A percentile compares a stretch with the other conserved stretches of the same genome.
phyloP scores from a whole-genome alignment of 2,329 filamentous ascomycete genomes.

The Trichothecium sympodiale region DNA sequence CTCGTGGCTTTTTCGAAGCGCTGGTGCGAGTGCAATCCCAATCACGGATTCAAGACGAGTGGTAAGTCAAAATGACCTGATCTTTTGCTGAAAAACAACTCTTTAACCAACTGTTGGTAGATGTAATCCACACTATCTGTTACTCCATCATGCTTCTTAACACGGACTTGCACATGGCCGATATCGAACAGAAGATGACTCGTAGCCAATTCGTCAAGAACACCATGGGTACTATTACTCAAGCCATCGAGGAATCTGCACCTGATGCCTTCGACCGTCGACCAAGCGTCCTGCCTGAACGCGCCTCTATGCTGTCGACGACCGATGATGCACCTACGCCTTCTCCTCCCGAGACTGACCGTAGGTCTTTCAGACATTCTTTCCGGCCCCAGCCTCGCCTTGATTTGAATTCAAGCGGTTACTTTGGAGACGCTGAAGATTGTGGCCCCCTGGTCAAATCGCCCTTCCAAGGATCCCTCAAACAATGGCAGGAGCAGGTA shows the following conservation, averaged over 20 bases:
- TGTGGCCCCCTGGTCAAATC: slow-evolving; percentile 69
- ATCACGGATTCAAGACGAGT: slow-evolving; percentile 81
- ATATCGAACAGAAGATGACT: slow-evolving; percentile 96
- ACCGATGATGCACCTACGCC: slow-evolving; percentile 17
- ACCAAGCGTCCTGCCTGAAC: slow-evolving; percentile 42
- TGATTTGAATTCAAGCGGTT: slow-evolving; percentile 27
- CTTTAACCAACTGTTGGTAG: slow-evolving; percentile 35
- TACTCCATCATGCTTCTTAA: slow-evolving; percentile 94
- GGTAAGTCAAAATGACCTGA: slow-evolving; percentile 46
- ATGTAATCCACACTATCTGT: slow-evolving; percentile 93
- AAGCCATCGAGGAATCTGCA: slow-evolving; percentile 62
- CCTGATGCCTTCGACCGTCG: slow-evolving; percentile 54
- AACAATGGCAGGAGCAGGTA: slow-evolving; percentile 79
- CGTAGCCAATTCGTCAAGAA: slow-evolving; percentile 91
- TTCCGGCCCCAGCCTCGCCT: slow-evolving; percentile 39
- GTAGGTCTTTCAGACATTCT: slow-evolving; percentile 31
- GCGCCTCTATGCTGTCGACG: slow-evolving; percentile 15
- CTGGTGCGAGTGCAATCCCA: slow-evolving; percentile 89
- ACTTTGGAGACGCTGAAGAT: slow-evolving; percentile 32
- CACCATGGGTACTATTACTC: slow-evolving; percentile 79
- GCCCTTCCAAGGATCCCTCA: slow-evolving; percentile 63
- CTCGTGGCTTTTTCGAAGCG: slow-evolving; percentile 77
- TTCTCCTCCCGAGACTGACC: slow-evolving; percentile 24
- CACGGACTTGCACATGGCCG: slow-evolving; percentile 88
- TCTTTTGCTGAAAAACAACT: too few relatives aligned